These are phyloP conservation scores for Metschnikowia santaceciliae DNA, from an alignment of 805 yeast genomes.

Conservation along the genomic window DNA sequence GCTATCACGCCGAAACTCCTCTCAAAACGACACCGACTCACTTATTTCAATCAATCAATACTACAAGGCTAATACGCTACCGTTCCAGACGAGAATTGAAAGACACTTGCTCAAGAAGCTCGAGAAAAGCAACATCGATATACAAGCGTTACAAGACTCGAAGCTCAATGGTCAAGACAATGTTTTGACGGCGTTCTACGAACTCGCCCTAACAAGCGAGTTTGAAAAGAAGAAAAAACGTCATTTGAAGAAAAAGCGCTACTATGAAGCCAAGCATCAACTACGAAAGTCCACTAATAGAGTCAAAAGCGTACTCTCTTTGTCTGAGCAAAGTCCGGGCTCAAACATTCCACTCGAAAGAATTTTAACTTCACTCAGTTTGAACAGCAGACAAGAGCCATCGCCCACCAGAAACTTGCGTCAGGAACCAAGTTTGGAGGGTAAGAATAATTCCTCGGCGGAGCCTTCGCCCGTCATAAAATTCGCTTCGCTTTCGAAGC, in stretches of 20 bases:
- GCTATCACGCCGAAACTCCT: conserved; percentile 16
- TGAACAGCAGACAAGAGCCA: conserved; percentile 19
- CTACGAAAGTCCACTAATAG: conserved; percentile 28
- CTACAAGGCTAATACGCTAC: conserved; percentile 30
- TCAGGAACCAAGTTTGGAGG: background rate
- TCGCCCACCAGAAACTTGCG: conserved; percentile 4
- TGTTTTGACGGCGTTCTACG: conserved; percentile 72
- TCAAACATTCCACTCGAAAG: conserved; percentile 35
- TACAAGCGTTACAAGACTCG: conserved; percentile 53
- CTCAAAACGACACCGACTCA: conserved; percentile 28
- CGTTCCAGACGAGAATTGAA: conserved; percentile 60
- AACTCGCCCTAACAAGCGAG: conserved; percentile 56
- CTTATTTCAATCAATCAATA: conserved; percentile 38
- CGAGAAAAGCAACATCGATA: conserved; percentile 59
- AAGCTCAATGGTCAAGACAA: conserved; percentile 62
- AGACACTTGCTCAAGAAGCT: conserved; percentile 56
- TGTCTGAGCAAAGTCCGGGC: conserved; percentile 25
- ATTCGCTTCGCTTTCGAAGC: background rate
- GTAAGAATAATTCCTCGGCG: background rate
- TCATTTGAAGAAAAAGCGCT: conserved; percentile 29
- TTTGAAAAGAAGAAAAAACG: conserved; percentile 30
- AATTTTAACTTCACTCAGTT: conserved; percentile 35
- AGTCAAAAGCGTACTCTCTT: conserved; percentile 35
- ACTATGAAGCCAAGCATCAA: conserved; percentile 31
- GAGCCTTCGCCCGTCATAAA: background rate